Evolutionary conservation across 2,329 filamentous ascomycete species (phyloP), one percentile per base, ranked within the genome.

Genomic region (Colletotrichum cereale): DNA sequence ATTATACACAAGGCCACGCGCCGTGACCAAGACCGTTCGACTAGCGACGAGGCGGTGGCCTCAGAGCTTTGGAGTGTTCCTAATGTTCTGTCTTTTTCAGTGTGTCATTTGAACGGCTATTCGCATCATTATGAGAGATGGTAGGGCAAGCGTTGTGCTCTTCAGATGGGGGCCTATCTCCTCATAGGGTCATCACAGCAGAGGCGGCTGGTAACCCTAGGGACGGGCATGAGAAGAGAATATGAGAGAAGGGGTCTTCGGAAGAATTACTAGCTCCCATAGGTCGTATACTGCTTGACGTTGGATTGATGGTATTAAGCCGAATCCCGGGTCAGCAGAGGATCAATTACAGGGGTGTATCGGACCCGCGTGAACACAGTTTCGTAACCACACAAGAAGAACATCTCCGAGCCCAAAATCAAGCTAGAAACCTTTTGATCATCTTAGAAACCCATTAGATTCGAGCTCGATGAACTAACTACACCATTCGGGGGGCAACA

Each of bases 381-480:
- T 11, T 21, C 26, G 12, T 31, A 21, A 5, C 14, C 18, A n/a
- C 4, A 36, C 21, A 34, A 68, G 56, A 50, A 21, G 18, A 40
- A 34, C 12, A 38, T 68, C 61, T 31, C 34, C 61, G 42, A 50
- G 40, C 29, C 60, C 60, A 64, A 26, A 68, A 64, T 57, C 52
- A 50, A 44, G 50, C 42, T 44, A 68, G 66, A 26, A 21, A 36
- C 61, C 44, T 67, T 67, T 67, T 48, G 65, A 62, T 62, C 14
- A 67, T 56, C 56, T 62, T 56, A 48, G 29, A 38, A 56, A 55
- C 52, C 57, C 48, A 67, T 62, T 62, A 67, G 57, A 67, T 57
- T 67, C 65, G 38, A 66, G 55, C 67, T 55, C 66, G 67, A 70
- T 66, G 18, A 60, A 66, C 38, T 31, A 60, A 60, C 57, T 60